Conservation (phyloP, 2,329 filamentous ascomycete species). For the Immersiporthe knoxdaviesiana region DNA sequence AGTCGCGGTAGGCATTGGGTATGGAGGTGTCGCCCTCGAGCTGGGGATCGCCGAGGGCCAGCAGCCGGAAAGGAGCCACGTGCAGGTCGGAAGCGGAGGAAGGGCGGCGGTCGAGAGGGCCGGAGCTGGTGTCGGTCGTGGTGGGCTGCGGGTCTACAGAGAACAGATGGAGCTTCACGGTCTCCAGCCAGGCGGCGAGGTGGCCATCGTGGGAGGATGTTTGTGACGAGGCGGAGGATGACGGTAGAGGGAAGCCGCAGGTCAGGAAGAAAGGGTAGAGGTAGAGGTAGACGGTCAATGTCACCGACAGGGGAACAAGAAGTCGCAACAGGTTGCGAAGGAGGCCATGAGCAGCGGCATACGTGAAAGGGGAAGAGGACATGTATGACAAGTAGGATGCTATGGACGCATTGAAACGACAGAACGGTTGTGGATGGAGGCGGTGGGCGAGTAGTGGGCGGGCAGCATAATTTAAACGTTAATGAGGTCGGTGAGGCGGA, state of each 20-base stretch:
- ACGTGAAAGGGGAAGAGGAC: conserved; percentile 12
- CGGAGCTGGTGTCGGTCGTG: conserved; percentile 32
- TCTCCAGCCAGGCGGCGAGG: conserved; percentile 43
- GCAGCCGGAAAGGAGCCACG: conserved; percentile 78
- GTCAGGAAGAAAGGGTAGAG: conserved; percentile 80
- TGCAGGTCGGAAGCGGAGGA: conserved; percentile 27
- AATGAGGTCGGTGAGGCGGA: background rate
- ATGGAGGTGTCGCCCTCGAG: conserved; percentile 90
- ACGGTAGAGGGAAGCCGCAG: conserved; percentile 73
- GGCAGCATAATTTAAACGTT: background rate
- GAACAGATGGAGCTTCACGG: conserved; percentile 47
- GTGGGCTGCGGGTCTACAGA: conserved; percentile 23
- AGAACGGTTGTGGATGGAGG: background rate
- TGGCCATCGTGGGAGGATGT: conserved; percentile 24
- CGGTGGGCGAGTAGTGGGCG: background rate
- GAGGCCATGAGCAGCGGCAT: conserved; percentile 32
- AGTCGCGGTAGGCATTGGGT: conserved; percentile 55
- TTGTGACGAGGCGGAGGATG: conserved; percentile 30
- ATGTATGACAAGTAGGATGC: conserved; percentile 8
- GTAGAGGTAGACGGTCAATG: conserved; percentile 79
- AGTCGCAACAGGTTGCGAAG: conserved; percentile 61
- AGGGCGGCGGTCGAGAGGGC: conserved; percentile 31
- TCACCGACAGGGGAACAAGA: conserved; percentile 67
- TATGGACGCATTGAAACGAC: conserved; percentile 12
- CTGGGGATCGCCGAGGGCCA: conserved; percentile 89